phyloP scores from a whole-genome alignment of 441 rosid genomes.

The Euphorbia schlechtendalii region DNA sequence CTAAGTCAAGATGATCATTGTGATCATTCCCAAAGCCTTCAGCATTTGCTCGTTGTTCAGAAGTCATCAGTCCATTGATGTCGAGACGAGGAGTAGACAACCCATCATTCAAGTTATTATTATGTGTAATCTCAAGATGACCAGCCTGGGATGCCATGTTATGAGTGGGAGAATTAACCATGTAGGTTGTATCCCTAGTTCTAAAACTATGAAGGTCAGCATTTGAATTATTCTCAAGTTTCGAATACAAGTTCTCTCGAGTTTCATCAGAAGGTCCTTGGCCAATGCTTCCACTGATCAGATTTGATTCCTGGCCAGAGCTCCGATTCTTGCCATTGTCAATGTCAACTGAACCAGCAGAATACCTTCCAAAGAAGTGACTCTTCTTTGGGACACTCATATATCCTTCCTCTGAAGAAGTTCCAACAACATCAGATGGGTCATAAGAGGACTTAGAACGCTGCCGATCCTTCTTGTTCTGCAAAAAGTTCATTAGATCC shows the following conservation, averaged over 20 bases:
- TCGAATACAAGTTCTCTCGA: constrained; percentile 60
- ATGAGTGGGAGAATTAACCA: constrained; percentile 38
- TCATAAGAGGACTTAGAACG: constrained; percentile 76
- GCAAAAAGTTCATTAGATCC: constrained; percentile 87
- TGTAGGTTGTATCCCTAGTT: constrained; percentile 43
- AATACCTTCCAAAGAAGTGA: constrained; percentile 75
- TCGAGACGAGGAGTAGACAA: constrained; percentile 42
- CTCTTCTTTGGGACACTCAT: constrained; percentile 55
- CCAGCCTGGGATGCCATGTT: constrained; percentile 35
- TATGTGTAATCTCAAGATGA: constrained; percentile 46
- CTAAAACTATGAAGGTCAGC: constrained; percentile 41
- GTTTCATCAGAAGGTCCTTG: constrained; percentile 55
- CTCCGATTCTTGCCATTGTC: constrained; percentile 85
- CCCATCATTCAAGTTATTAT: constrained; percentile 42
- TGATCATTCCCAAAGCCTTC: constrained; percentile 37
- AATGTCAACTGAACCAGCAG: constrained; percentile 70
- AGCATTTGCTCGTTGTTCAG: constrained; percentile 35
- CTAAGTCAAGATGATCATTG: constrained; percentile 39
- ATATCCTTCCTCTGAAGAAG: constrained; percentile 92
- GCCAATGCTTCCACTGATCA: constrained; percentile 36
- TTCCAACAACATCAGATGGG: constrained; percentile 79
- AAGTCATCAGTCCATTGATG: constrained; percentile 40
- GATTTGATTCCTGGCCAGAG: constrained; percentile 64
- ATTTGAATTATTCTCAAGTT: constrained; percentile 45
- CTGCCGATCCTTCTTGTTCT: constrained; percentile 89